These are phyloP conservation scores for Datura wrightii DNA, from an alignment of 257 asterid genomes.

Conservation along the genomic window DNA sequence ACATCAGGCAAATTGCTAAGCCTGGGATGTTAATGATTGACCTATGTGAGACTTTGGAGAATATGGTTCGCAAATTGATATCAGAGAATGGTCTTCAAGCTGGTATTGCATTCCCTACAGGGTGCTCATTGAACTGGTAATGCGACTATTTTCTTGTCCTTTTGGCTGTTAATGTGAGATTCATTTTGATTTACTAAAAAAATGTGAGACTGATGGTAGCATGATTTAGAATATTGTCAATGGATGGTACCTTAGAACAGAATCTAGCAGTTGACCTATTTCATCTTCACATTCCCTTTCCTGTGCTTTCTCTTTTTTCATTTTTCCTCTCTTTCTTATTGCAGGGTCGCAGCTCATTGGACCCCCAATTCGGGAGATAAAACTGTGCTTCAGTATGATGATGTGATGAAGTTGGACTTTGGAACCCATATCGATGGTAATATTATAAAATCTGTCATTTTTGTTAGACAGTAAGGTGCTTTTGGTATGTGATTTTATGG, in stretches of 20 bases:
- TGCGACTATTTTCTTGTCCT: background rate
- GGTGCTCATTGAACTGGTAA: constrained; percentile 96
- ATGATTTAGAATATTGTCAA: background rate
- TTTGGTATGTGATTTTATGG: background rate
- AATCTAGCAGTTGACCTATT: background rate
- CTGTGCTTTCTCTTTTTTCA: constrained; percentile 5
- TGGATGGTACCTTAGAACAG: background rate
- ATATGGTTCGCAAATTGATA: constrained; percentile 87
- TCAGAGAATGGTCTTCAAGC: constrained; percentile 98
- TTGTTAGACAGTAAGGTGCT: background rate
- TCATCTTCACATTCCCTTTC: background rate
- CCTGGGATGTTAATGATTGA: constrained; percentile 98
- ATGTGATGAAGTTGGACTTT: constrained; percentile 97
- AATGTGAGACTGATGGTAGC: background rate
- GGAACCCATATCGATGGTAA: constrained; percentile 98
- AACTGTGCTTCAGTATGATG: constrained; percentile 96
- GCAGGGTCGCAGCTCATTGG: constrained; percentile 99
- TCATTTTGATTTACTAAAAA: constrained; percentile 15
- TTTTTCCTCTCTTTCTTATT: constrained; percentile 27
- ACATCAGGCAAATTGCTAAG: constrained; percentile 74
- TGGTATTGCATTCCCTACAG: constrained; percentile 99
- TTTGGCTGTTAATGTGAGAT: background rate
- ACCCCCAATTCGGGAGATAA: constrained; percentile 96
- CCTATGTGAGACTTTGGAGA: constrained; percentile 95
- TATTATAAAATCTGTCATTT: constrained; percentile 1